Conservation (phyloP, 306 rosid species). For the Cucurbita maxima region DNA sequence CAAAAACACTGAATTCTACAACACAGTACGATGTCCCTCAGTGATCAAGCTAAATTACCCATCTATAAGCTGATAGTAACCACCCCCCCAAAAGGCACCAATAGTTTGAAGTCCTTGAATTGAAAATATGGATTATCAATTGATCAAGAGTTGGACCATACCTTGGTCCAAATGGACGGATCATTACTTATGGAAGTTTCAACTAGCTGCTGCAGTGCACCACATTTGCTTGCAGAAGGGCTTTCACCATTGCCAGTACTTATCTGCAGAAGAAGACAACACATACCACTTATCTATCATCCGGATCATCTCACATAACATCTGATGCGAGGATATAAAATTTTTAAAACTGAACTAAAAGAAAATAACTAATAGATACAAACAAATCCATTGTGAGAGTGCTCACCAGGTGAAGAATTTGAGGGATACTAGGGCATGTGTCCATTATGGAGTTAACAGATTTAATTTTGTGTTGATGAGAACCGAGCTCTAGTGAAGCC, state of each 20-base stretch:
- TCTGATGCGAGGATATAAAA: not conserved
- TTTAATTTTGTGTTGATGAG: constrained; percentile 27
- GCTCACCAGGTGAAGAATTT: constrained; percentile 85
- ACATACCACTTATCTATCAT: not conserved
- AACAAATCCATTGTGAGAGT: not conserved
- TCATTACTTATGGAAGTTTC: constrained; percentile 69
- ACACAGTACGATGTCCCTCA: not conserved
- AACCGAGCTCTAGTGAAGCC: constrained; percentile 36
- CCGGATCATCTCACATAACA: not conserved
- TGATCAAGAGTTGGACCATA: constrained; percentile 15
- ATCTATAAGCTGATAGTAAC: not conserved
- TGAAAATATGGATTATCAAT: not conserved
- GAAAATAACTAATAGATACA: not conserved
- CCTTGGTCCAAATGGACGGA: constrained; percentile 75
- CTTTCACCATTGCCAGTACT: constrained; percentile 56
- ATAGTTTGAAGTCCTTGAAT: not conserved
- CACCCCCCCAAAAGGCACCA: not conserved
- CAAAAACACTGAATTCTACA: not conserved
- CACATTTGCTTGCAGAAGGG: constrained; percentile 39
- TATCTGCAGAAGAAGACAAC: constrained; percentile 29
- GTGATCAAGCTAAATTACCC: not conserved
- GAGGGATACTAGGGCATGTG: constrained; percentile 73
- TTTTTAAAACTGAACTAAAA: not conserved
- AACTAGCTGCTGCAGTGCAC: constrained; percentile 71
- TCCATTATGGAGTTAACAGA: constrained; percentile 30